phyloP scores from a whole-genome alignment of 139 green algal species.

The Coccomyxa sp. region DNA sequence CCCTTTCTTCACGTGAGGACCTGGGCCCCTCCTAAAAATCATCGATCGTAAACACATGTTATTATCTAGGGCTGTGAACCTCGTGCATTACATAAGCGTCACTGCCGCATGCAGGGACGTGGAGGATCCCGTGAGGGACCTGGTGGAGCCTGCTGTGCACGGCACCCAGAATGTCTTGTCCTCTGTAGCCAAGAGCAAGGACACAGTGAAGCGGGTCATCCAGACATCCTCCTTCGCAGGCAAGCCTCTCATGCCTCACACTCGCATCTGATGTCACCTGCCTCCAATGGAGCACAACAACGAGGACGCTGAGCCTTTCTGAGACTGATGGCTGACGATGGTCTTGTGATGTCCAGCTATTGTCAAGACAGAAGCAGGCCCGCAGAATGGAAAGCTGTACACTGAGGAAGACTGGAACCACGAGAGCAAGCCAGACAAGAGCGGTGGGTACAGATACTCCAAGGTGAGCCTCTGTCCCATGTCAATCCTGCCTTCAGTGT shows the following conservation, averaged over 20 bases:
- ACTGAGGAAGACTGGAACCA: constrained; percentile 78
- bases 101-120: not conserved
- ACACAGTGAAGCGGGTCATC: constrained; percentile 48
- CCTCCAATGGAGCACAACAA: not conserved
- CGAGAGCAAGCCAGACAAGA: constrained; percentile 10
- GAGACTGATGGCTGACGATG: not conserved
- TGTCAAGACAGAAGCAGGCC: constrained; percentile 21
- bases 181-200: constrained; percentile 37
- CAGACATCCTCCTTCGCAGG: constrained; percentile 63
- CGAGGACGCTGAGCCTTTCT: not conserved
- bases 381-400: constrained; percentile 41
- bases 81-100: not conserved
- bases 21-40: not conserved
- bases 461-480: not conserved
- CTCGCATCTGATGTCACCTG: not conserved
- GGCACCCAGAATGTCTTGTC: constrained; percentile 59
- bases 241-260: not conserved
- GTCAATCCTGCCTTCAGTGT: too few species aligned
- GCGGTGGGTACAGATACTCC: not conserved
- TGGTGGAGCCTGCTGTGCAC: constrained; percentile 60
- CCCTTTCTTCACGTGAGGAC: constrained; percentile 44
- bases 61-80: not conserved
- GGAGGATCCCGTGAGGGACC: constrained; percentile 35
- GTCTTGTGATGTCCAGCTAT: constrained; percentile 8
- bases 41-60: not conserved